Base-by-base conservation (phyloP, 1,139 yeast genomes). In the Taiozyma sp. region DNA sequence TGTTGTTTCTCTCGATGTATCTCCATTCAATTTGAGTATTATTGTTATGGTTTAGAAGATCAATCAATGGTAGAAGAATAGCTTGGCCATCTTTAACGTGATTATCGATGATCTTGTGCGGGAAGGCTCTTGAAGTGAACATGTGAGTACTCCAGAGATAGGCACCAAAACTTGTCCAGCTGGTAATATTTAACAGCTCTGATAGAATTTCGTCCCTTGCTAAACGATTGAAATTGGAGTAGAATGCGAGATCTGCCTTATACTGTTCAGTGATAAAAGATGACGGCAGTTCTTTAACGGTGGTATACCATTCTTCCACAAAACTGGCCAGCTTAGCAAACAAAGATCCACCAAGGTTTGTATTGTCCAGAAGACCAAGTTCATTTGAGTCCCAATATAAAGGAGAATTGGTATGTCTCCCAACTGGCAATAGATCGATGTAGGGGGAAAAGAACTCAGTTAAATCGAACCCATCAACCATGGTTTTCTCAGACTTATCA, bases 81-180 rank as follows among this genome's bases (percentile, higher is more conserved):
- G 84, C 83, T 53, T 77, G 78, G 34, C 76, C 78, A 45, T 70
- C 66, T 28, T 58, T 49, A 0, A 57, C 57, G 0, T 44, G 53
- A 8, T 56, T 54, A 22, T 66, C 64, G 43, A 72, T 58, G 58
- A 84, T 60, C 61, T 78, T 66, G 57, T 79, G 71, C 42, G 96
- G 96, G 62, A 87, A 87, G 0, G 93, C 76, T 53, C 96, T 72
- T 1, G 92, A 83, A 51, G 84, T 78, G 56, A 85, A 72, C 19
- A 87, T 82, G 47, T 80, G 69, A 9, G 80, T 71, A 2, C 88
- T 79, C 93, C 95, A 87, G 9, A 82, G 63, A 60, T 82, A 87
- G 32, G 80, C 65, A 1, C 79, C 73, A 57, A 83, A 82, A 54
- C 79, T 70, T 2, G 84, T 76, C 87, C 87, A 83, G 27, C 49